Base-by-base conservation (phyloP, 768 basidiomycete species). In the Trametes elegans region DNA sequence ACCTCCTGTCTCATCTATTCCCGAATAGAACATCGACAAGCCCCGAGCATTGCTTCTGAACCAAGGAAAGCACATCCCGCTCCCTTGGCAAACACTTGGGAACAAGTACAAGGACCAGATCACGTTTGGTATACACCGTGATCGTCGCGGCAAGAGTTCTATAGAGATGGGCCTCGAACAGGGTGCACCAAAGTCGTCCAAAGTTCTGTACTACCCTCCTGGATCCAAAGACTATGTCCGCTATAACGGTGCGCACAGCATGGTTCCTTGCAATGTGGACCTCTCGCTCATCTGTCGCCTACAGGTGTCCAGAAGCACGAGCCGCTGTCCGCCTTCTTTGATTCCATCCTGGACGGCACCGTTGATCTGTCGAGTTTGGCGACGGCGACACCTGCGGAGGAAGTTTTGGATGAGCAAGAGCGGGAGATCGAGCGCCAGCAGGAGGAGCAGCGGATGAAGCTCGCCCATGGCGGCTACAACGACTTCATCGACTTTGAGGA, bases 51-150 rank as follows among this genome's bases (percentile, higher is more conserved):
- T 93, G 7, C 78, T 90, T 13, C 70, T 89, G 52, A 88, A 87
- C 64, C 85, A 90, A 67, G 85, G 86, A 55, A 87, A 84, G 62
- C 83, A 82, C 63, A 81, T 82, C 40, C 92, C 91, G 1, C 70
- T 93, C 10, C 74, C 93, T 35, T 93, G 90, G 91, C 81, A 86
- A 61, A 84, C 88, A 19, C 78, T 93, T 24, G 82, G 79, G 21
- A 88, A 90, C 66, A 87, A 83, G 60, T 92, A 84, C 71, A 66
- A 76, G 53, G 81, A 81, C 39, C 72, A 81, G 58, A 73, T 93
- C 9, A 76, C 73, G 24, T 83, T 92, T 59, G 86, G 76, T 1
- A 75, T 78, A 26, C 81, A 85, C 63, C 80, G 80, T 31, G 88
- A 90, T 71, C 78, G 82, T 23, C 77, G 85, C 43, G 88, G 84